Evolutionary conservation across 495 filamentous ascomycete genomes (phyloP).

Genomic region (Aspergillus hancockii): DNA sequence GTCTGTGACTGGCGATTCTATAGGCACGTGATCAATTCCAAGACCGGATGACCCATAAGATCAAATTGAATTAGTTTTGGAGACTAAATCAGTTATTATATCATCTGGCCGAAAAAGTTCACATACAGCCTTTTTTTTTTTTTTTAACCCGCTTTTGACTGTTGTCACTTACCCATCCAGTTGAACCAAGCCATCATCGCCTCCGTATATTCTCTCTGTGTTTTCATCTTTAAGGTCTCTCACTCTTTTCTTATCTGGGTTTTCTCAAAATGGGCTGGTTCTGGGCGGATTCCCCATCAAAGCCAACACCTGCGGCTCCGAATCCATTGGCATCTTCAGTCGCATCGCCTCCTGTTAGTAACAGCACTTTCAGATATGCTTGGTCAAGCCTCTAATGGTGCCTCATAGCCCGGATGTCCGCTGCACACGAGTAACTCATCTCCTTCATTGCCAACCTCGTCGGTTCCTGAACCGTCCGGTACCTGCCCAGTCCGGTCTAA

Average conservation of each 20-base stretch:
- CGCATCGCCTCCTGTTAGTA: constrained; percentile 68
- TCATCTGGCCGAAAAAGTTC: too few relatives aligned
- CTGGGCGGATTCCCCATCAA: constrained; percentile 75
- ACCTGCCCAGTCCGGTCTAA: constrained; percentile 54
- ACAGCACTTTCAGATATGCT: neutral
- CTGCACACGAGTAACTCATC: constrained; percentile 72
- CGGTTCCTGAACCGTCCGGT: constrained; percentile 41
- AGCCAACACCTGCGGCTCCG: constrained; percentile 41
- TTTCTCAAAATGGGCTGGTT: constrained; percentile 85
- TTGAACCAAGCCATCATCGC: too few relatives aligned
- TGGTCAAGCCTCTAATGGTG: constrained; percentile 32
- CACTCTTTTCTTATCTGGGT: neutral
- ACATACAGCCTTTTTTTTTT: too few relatives aligned
- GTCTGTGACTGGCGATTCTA: too few relatives aligned
- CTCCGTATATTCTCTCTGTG: constrained; percentile 17
- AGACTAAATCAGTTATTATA: too few relatives aligned
- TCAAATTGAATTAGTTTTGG: too few relatives aligned
- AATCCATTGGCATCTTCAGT: constrained; percentile 41
- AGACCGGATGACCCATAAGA: too few relatives aligned
- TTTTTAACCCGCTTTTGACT: too few relatives aligned
- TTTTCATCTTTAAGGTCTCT: neutral
- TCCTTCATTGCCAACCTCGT: constrained; percentile 44
- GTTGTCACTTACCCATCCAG: too few relatives aligned
- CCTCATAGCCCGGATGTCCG: constrained; percentile 76
- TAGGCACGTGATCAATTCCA: too few relatives aligned